A percentile compares a stretch with the other conserved stretches of the same genome.
Conservation (phyloP, 2,329 filamentous ascomycete genomes). For the Trichoderma arundinaceum region DNA sequence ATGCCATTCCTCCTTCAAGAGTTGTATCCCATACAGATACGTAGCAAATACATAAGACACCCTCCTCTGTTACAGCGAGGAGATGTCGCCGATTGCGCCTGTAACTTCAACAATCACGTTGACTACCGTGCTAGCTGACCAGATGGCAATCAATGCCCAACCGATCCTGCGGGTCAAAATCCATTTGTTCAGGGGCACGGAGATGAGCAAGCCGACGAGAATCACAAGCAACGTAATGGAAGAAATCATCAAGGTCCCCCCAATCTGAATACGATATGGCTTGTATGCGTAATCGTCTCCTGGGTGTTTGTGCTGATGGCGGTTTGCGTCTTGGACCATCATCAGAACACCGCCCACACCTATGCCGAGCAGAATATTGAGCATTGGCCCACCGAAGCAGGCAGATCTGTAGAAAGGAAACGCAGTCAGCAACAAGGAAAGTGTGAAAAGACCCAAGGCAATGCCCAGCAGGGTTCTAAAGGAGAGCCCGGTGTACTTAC, state of each 20-base stretch:
- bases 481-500: slow-evolving; percentile 49
- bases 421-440: not conserved
- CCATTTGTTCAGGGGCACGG: slow-evolving; percentile 87
- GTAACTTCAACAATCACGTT: slow-evolving; percentile 83
- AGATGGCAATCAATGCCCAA: slow-evolving; percentile 77
- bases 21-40: not conserved
- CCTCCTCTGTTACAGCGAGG: not conserved
- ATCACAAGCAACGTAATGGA: slow-evolving; percentile 84
- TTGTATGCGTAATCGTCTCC: slow-evolving; percentile 68
- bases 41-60: not conserved
- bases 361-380: slow-evolving; percentile 94
- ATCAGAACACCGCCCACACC: slow-evolving; percentile 91
- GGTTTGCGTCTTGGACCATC: slow-evolving; percentile 73
- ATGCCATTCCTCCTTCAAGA: not conserved
- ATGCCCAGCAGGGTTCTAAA: too few species aligned
- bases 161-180: slow-evolving; percentile 83
- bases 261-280: slow-evolving; percentile 83
- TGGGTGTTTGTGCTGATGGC: slow-evolving; percentile 70
- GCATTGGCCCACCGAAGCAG: slow-evolving; percentile 97
- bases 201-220: slow-evolving; percentile 75
- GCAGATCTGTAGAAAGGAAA: slow-evolving; percentile 64
- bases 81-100: slow-evolving; percentile 53
- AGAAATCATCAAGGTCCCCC: slow-evolving; percentile 82
- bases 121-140: slow-evolving; percentile 77
- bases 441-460: not conserved